These are phyloP conservation scores for Pseudocercospora crystallina DNA, from an alignment of 2,329 filamentous ascomycete genomes.

Conservation along the genomic window DNA sequence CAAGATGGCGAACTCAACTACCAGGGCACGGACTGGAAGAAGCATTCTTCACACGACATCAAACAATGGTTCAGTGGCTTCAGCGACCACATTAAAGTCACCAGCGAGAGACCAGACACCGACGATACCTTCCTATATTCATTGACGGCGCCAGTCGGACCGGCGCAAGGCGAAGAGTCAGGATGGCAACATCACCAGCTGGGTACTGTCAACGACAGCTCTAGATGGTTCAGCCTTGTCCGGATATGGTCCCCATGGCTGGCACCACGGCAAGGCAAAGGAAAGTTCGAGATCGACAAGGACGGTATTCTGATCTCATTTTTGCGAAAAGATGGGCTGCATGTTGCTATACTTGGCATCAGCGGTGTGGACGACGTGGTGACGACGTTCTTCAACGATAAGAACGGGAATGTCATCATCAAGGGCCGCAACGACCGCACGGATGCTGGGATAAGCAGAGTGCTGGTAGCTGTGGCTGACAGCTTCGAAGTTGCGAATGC, in stretches of 20 bases:
- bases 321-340: constrained; percentile 66
- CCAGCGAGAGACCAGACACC: constrained; percentile 62
- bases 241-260: constrained; percentile 82
- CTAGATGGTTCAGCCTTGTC: constrained; percentile 79
- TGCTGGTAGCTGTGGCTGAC: constrained; percentile 71
- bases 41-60: constrained; percentile 44
- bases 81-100: constrained; percentile 56
- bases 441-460: constrained; percentile 54
- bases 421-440: constrained; percentile 70
- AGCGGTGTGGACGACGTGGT: constrained; percentile 71
- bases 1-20: constrained; percentile 64
- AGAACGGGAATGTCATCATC: constrained; percentile 65
- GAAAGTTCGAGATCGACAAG: constrained; percentile 67
- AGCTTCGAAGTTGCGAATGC: constrained; percentile 74
- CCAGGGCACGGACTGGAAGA: constrained; percentile 36
- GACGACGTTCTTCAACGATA: constrained; percentile 66
- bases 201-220: constrained; percentile 63
- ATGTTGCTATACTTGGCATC: constrained; percentile 75
- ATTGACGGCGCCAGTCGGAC: constrained; percentile 57
- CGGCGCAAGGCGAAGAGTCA: constrained; percentile 60
- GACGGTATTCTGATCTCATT: constrained; percentile 80
- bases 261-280: constrained; percentile 78
- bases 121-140: constrained; percentile 70
- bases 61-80: constrained; percentile 58
- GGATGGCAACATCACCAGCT: constrained; percentile 57